Evolutionary conservation across 2,329 filamentous ascomycete species (phyloP), one percentile per base, ranked within the genome.

Genomic region (Aspergillus ibericus): DNA sequence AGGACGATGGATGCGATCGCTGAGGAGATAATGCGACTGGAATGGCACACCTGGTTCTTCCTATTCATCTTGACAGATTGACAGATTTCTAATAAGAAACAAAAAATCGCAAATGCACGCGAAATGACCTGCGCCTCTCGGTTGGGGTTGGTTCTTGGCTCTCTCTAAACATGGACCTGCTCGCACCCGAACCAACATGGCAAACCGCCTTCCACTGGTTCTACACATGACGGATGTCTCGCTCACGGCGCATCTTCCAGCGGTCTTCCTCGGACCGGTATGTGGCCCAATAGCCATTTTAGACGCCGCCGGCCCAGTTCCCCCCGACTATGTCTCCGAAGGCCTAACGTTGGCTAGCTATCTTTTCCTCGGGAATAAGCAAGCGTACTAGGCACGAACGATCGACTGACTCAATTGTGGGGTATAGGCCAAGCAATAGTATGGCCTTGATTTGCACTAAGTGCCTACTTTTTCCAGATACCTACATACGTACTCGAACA

Each of bases 151-250:
- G 53, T 18, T 18, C 20, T 53, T 53, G 51, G 42, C 53, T 15
- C 20, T 29, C 20, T 35, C 44, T 34, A 40, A 46, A 53, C 49
- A 46, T 35, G 22, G 55, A 46, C 16, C 51, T 58, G 51, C 35
- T 50, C 29, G 51, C 56, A 32, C 44, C 56, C 44, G 44, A 58
- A 49, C 46, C 56, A 55, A 49, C 50, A 35, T 48, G 15, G 25
- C 53, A 32, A n/a, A 27, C 18, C n/a, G 7, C 12, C 40, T 27
- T 42, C 44, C 53, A 38, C 44, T 40, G 53, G 53, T 48, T 34
- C 34, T 18, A 15, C 42, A 38, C 53, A 38, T 29, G 42, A 48
- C 44, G 12, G 46, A 44, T 53, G 12, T 53, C 25, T 34, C 36
- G n/a, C n/a, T 42, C 50, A 27, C 20, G 20, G 16, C 32, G 50